Evolutionary conservation across 2,329 filamentous ascomycete species (phyloP), one percentile per base, ranked within the genome.

Genomic region (Colletotrichum coccodes): DNA sequence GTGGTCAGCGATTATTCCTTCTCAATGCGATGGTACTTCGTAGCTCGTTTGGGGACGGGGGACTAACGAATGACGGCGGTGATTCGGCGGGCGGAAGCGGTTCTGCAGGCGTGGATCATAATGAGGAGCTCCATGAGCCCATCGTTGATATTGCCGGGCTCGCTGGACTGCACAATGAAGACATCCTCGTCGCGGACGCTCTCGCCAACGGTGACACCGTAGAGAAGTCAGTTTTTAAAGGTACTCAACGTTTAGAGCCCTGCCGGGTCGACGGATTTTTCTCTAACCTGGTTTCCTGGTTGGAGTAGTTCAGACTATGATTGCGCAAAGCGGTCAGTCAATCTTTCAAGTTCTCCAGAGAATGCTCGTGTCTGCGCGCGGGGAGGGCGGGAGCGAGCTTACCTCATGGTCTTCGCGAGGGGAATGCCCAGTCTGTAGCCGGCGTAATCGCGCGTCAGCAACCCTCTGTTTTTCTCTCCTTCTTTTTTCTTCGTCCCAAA

Each of bases 81-180:
- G 80, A 97, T 95, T 71, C 94, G 92, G 71, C 94, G 89, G 6
- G 94, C 94, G 40, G 79, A 69, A 44, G 81, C 81, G 21, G 81
- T 83, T 54, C 78, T 80, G 85, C 94, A 96, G 68, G 94, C 94
- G 77, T 95, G 95, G 81, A 96, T 95, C 89, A 97, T 95, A 81
- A 97, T 97, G 69, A 97, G 87, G 40, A 97, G 89, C 81, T 97
- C 94, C 94, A 97, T 97, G 68, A 97, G 87, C 61, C 93, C 93
- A 79, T 97, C 94, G 82, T 97, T 97, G 84, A 97, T 94, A 78
- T 96, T 93, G 79, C 94, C 93, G 2, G 94, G 94, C 44, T 92
- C 91, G 61, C 94, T 96, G 56, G 94, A 96, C 81, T 97, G 94
- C 71, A 97, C 85, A 75, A 97, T 95, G 84, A 96, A 97, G 77